These are phyloP conservation scores for Boletellus ananas DNA, from an alignment of 768 basidiomycete genomes.

Conservation along the genomic window DNA sequence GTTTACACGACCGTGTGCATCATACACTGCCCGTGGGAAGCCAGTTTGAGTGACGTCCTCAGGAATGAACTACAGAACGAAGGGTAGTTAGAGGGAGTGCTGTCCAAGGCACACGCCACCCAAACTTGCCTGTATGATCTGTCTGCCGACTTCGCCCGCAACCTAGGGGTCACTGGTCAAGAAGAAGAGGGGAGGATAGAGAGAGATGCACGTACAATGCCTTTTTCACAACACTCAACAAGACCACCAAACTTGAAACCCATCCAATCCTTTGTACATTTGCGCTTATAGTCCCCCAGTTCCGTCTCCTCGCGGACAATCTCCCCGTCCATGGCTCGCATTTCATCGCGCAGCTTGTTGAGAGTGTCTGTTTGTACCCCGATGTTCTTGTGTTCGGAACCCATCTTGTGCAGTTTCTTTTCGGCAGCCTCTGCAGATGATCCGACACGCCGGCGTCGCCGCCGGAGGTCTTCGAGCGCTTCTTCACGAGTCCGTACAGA, in stretches of 20 bases:
- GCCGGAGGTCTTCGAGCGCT: slow-evolving; percentile 69
- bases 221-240: slow-evolving; percentile 81
- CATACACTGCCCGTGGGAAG: slow-evolving; percentile 67
- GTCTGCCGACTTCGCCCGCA: slow-evolving; percentile 48
- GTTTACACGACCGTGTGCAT: slow-evolving; percentile 60
- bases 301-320: slow-evolving; percentile 80
- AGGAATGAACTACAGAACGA: slow-evolving; percentile 59
- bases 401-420: slow-evolving; percentile 88
- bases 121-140: slow-evolving; percentile 37
- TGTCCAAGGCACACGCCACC: background rate
- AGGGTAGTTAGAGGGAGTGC: slow-evolving; percentile 1
- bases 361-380: slow-evolving; percentile 67
- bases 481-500: slow-evolving; percentile 82
- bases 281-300: slow-evolving; percentile 80
- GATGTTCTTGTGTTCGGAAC: slow-evolving; percentile 82
- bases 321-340: slow-evolving; percentile 71
- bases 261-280: slow-evolving; percentile 65
- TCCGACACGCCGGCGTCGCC: slow-evolving; percentile 60
- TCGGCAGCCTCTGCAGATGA: slow-evolving; percentile 80
- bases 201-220: slow-evolving; percentile 39
- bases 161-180: slow-evolving; percentile 30
- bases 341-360: slow-evolving; percentile 70
- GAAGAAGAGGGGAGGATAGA: background rate
- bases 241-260: slow-evolving; percentile 85
- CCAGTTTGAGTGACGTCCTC: slow-evolving; percentile 81